Conservation (phyloP, 495 filamentous ascomycete species). For the Lasiosphaeria hispida region DNA sequence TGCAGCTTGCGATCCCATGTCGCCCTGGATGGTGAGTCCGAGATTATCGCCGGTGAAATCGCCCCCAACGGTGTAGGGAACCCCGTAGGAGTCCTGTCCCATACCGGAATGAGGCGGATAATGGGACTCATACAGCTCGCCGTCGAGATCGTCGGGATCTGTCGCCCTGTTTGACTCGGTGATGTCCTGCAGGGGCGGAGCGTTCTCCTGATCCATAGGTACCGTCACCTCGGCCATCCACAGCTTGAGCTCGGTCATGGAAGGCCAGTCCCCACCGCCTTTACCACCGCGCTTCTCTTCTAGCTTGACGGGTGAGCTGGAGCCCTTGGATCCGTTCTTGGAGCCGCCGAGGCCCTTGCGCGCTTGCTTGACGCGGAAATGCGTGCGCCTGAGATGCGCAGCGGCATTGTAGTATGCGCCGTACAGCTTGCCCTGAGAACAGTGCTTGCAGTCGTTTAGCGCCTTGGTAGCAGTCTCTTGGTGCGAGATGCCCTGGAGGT, state of each 20-base stretch:
- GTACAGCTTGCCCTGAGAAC: slow-evolving; percentile 73
- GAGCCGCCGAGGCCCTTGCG: slow-evolving; percentile 41
- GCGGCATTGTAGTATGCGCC: slow-evolving; percentile 95
- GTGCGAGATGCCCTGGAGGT: slow-evolving; percentile 32
- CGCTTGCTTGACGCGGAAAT: slow-evolving; percentile 61
- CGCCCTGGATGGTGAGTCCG: slow-evolving; percentile 6
- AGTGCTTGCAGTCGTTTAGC: slow-evolving; percentile 85
- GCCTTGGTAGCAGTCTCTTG: slow-evolving; percentile 55
- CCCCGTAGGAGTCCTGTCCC: slow-evolving; percentile 26
- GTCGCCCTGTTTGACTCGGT: slow-evolving; percentile 23
- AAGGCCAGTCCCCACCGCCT: slow-evolving; percentile 76
- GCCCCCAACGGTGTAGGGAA: slow-evolving; percentile 15
- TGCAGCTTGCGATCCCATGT: slow-evolving; percentile 16
- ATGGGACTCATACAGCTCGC: slow-evolving; percentile 18
- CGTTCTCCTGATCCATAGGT: slow-evolving; percentile 31
- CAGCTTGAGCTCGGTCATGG: slow-evolving; percentile 75
- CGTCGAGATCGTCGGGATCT: slow-evolving; percentile 37
- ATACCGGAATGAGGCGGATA: slow-evolving; percentile 4
- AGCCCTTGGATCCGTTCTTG: slow-evolving; percentile 35
- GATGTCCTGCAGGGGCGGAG: slow-evolving; percentile 22
- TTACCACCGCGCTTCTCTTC: slow-evolving; percentile 72
- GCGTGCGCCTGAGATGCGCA: slow-evolving; percentile 83
- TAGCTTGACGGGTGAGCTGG: slow-evolving; percentile 30
- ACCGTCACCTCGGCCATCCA: slow-evolving; percentile 76
- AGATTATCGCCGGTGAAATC: slow-evolving; percentile 2